Base-by-base conservation (phyloP, 2,329 filamentous ascomycete species). In the Colletotrichum neosansevieriae region DNA sequence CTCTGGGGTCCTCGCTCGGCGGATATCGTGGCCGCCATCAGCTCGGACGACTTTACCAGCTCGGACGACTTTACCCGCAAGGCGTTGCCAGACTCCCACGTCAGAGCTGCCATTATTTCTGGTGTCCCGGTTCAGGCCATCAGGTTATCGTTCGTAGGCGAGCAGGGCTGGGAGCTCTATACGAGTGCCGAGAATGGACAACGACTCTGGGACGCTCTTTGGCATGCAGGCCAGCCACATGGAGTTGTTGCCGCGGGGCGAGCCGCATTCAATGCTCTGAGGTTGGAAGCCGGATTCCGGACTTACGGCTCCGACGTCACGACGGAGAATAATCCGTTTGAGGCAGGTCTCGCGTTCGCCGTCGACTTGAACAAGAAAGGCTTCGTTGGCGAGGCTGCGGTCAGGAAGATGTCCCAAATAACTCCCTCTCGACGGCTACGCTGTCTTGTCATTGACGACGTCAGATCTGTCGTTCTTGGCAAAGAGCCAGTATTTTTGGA, bases 141-240 rank as follows among this genome's bases (percentile, higher is more conserved):
- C 72, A 81, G 86, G 3, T 80, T 88, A 42, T 90, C 88, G 0
- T 88, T 86, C 58, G 85, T 91, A 4, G 88, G 89, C 6, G 88
- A 91, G 71, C 77, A 81, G 0, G 88, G 89, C 1, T 91, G 87
- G 87, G 88, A 91, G 73, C 82, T 91, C 19, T 86, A 89, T 67
- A 82, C 88, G 1, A 88, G 81, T 38, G 85, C 88, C 0, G 88
- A 90, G 29, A 83, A 86, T 45, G 88, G 88, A 0, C 82, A 82
- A 12, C 78, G 82, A 1, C 78, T 91, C 0, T 91, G 89, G 89
- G 88, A 90, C 69, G 79, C 80, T 0, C 76, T 91, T 1, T 89
- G 78, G 80, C 75, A 83, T 36, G 85, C 86, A 1, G 88, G 88
- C 0, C 82, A 85, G 69, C 72, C 78, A 0, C 81, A 88, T 13